Conservation (phyloP, 306 rosid species). For the Potentilla sterilis region DNA sequence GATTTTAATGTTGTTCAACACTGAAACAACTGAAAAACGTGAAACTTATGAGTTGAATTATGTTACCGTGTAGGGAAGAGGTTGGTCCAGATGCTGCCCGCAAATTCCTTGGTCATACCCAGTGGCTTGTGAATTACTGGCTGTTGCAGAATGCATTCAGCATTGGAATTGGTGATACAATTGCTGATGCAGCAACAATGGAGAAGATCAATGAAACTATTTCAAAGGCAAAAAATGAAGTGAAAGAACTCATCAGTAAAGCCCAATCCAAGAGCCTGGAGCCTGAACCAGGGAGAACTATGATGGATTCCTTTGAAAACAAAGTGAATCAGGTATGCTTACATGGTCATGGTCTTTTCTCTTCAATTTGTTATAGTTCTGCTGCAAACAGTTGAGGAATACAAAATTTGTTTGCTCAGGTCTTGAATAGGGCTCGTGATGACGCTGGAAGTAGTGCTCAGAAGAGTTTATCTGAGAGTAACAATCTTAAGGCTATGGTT, state of each 20-base stretch:
- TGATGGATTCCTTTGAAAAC: conserved; percentile 98
- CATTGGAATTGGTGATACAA: conserved; percentile 97
- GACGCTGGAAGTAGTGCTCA: conserved; percentile 98
- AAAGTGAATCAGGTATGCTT: conserved; percentile 82
- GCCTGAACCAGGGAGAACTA: conserved; percentile 96
- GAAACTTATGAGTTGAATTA: conserved; percentile 4
- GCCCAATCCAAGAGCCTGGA: conserved; percentile 82
- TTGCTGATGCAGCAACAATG: conserved; percentile 96
- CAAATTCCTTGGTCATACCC: conserved; percentile 95
- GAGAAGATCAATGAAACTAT: conserved; percentile 87
- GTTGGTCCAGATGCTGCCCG: conserved; percentile 99
- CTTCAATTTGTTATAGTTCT: conserved; percentile 9
- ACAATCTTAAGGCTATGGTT: conserved; percentile 98
- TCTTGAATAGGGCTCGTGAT: conserved; percentile 93
- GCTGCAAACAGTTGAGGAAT: conserved; percentile 16
- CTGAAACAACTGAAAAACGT: not conserved
- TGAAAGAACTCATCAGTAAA: conserved; percentile 80
- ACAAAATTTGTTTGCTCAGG: conserved; percentile 36
- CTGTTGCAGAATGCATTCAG: conserved; percentile 94
- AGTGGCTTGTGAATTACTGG: conserved; percentile 99
- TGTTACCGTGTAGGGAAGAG: conserved; percentile 75
- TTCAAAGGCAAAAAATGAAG: conserved; percentile 78
- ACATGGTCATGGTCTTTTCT: conserved; percentile 10
- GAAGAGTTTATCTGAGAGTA: conserved; percentile 89
- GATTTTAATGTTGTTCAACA: not conserved